phyloP scores from a whole-genome alignment of 352 stramenopile species.

The Stramenopiles sp. region DNA sequence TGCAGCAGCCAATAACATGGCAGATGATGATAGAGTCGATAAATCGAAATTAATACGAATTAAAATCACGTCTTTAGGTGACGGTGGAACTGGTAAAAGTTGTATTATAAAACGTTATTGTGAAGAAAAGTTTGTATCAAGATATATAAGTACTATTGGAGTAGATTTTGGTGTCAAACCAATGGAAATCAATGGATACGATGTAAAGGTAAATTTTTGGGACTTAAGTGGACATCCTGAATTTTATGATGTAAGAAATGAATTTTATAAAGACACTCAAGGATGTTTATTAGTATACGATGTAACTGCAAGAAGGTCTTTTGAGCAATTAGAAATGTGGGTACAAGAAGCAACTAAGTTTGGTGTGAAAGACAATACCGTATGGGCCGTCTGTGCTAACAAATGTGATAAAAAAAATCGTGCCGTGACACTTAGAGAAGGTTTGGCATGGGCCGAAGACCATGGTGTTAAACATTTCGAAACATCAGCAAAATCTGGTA shows the following conservation, averaged over 20 bases:
- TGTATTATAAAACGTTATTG: slow-evolving; percentile 87
- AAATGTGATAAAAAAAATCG: slow-evolving; percentile 44
- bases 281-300: slow-evolving; percentile 36
- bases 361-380: too few species aligned
- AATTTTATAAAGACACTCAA: slow-evolving; percentile 85
- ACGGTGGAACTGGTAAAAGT: slow-evolving; percentile 63
- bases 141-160: slow-evolving; percentile 85
- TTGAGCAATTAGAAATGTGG: slow-evolving; percentile 60
- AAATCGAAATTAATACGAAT: too few species aligned
- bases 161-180: slow-evolving; percentile 83
- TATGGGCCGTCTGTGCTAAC: slow-evolving; percentile 67
- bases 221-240: slow-evolving; percentile 67
- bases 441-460: slow-evolving; percentile 33
- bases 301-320: slow-evolving; percentile 40
- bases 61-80: slow-evolving; percentile 79
- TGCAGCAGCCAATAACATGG: too few species aligned
- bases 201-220: slow-evolving; percentile 80
- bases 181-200: slow-evolving; percentile 38
- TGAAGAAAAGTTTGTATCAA: slow-evolving; percentile 75
- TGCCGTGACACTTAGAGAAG: slow-evolving; percentile 49
- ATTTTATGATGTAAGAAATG: slow-evolving; percentile 81
- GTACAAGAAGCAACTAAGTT: slow-evolving; percentile 60
- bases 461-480: slow-evolving; percentile 71
- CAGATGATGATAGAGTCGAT: too few species aligned
- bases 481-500: slow-evolving; percentile 60